phyloP scores from a whole-genome alignment of 257 asterid species.

The Hygrophila difformis region DNA sequence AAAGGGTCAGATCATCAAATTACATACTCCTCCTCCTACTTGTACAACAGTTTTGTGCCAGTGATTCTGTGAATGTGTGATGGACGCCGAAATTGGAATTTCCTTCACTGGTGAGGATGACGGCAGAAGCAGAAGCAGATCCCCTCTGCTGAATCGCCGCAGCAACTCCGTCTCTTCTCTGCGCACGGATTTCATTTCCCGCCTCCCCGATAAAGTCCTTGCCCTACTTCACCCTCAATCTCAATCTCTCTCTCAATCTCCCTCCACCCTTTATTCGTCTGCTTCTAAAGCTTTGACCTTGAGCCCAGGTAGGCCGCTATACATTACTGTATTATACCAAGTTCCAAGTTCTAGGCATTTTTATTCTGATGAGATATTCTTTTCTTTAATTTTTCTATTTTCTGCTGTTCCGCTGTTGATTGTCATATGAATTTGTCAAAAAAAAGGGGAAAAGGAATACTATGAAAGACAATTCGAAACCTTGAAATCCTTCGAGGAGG shows the following conservation, averaged over 20 bases:
- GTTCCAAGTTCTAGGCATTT: no score
- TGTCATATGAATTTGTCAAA: neutral
- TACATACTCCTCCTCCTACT: no score
- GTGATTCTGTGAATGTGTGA: no score
- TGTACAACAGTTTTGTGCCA: no score
- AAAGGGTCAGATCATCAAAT: no score
- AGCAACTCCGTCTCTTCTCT: constrained; percentile 58
- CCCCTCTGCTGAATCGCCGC: constrained; percentile 48
- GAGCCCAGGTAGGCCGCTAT: constrained; percentile 36
- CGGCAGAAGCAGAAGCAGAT: no score
- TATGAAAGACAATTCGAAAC: constrained; percentile 74
- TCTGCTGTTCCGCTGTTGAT: neutral
- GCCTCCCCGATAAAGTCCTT: constrained; percentile 64
- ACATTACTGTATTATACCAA: no score
- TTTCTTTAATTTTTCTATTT: neutral
- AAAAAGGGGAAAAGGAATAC: constrained; percentile 65
- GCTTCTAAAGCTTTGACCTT: constrained; percentile 36
- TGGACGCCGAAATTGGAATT: no score
- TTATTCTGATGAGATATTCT: no score
- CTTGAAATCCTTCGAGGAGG: constrained; percentile 70
- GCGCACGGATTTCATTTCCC: constrained; percentile 43
- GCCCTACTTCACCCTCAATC: constrained; percentile 55
- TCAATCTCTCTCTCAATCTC: constrained; percentile 29
- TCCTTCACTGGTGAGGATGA: no score
- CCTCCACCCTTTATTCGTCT: constrained; percentile 31